Evolutionary conservation across 2,329 filamentous ascomycete species (phyloP).

Genomic region (Fusarium torreyae): DNA sequence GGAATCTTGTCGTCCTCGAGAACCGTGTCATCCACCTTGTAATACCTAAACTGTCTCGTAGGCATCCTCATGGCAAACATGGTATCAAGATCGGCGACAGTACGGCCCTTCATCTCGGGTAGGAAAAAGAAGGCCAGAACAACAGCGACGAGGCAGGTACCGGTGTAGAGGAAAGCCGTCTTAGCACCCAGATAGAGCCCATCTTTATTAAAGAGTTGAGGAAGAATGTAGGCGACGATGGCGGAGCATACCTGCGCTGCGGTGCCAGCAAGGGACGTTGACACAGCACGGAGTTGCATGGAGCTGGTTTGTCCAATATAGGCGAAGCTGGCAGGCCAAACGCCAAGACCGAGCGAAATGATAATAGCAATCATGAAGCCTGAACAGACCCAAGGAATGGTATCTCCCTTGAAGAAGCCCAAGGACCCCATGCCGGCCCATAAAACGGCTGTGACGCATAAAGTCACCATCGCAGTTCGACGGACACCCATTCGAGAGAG

Average conservation of each 20-base stretch:
- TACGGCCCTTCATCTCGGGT: slow-evolving; percentile 5
- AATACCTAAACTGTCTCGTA: not conserved
- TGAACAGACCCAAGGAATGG: slow-evolving; percentile 1
- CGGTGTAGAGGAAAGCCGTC: slow-evolving; percentile 58
- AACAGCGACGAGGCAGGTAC: slow-evolving; percentile 39
- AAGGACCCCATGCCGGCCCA: slow-evolving; percentile 6
- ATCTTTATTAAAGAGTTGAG: slow-evolving; percentile 47
- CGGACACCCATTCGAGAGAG: not conserved
- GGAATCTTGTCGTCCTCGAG: not conserved
- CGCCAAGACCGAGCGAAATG: slow-evolving; percentile 55
- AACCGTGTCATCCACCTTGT: not conserved
- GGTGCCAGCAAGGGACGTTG: slow-evolving; percentile 58
- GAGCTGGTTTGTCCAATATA: slow-evolving; percentile 50
- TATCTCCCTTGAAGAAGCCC: slow-evolving; percentile 1
- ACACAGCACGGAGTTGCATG: slow-evolving; percentile 28
- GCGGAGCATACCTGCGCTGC: slow-evolving; percentile 56
- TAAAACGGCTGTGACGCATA: not conserved
- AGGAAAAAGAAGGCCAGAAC: not conserved
- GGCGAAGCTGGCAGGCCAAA: slow-evolving; percentile 58
- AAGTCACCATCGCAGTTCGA: not conserved
- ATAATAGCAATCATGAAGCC: slow-evolving; percentile 57
- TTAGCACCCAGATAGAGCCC: slow-evolving; percentile 55
- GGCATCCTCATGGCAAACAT: slow-evolving; percentile 5
- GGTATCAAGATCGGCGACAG: not conserved
- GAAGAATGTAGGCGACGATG: slow-evolving; percentile 38